Base-by-base conservation (phyloP, 2,329 filamentous ascomycete species). In the Dothideomycetes sp. region DNA sequence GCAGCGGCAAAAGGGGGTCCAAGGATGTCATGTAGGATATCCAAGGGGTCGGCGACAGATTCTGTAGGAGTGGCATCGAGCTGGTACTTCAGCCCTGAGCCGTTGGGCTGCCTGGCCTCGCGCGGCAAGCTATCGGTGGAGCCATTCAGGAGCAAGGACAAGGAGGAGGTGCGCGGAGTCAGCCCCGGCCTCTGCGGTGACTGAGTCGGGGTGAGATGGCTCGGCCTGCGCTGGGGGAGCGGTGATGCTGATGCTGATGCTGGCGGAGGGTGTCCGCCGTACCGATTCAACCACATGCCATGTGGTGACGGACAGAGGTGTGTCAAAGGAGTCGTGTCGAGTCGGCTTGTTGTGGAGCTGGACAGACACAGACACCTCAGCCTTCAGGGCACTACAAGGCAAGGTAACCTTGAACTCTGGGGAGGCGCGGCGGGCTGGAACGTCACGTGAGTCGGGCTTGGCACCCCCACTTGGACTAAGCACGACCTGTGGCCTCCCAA, bases 221-320 rank as follows among this genome's bases (percentile, higher is more conserved):
- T 77, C 10, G 80, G 76, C 37, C 81, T 75, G 36, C 81, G 75
- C 56, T 81, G 72, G 48, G 75, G 74, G 31, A 79, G 72, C 35
- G 84, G 82, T 47, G 85, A 87, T 12, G 22, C 22, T 27, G n/a
- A n/a, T n/a, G n/a, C n/a, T 47, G 74, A 71, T 41, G 75, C 69
- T 62, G 76, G 66, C 58, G 75, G 77, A 42, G 79, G 73, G 60
- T 82, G 79, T 52, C 73, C 78, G 48, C 82, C 80, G 49, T 94
- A 77, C 59, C 87, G 81, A 66, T 94, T 87, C 56, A 93, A 77
- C 87, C 87, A 94, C 85, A 94, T 94, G 36, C 41, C 61, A 38
- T 34, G 37, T 32, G 30, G 22, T 27, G 31, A 10, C 19, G 10
- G 29, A 8, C 31, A 35, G 44, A 41, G 3, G 12, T 37, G 34